Evolutionary conservation across 148 eudicot genomes (phyloP), one percentile per base, ranked within the genome.

Genomic region (Fagopyrum homotropicum): DNA sequence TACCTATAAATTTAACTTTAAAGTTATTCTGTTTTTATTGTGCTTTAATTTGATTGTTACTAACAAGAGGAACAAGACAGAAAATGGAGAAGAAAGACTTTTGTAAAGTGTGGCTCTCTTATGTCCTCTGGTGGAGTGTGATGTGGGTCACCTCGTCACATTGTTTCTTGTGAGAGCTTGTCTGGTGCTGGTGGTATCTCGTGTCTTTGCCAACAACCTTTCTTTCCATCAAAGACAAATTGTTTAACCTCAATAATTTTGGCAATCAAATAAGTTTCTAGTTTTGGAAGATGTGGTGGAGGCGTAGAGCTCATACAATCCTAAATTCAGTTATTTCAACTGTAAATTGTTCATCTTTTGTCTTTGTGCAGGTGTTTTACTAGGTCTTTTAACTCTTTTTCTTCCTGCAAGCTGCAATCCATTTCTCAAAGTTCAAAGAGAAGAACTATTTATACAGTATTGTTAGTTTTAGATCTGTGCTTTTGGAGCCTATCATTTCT

Each of bases 181-280:
- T 57, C 22, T 57, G 35, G 64, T 57, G 64, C 22, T 57, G 35
- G 64, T 57, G 64, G 9, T 44, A 63, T 29, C 45, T 63, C 4
- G 45, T 63, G 69, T 63, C 16, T 63, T 15, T 63, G 45, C 44
- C 69, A 63, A 11, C 69, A 29, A 63, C 69, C 45, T 2, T 63
- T 63, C 69, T 63, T 63, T 29, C 45, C 45, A 63, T 63, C 44
- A 63, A 63, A 63, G 69, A 63, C 69, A 63, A 63, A 63, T 63
- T 63, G 26, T 63, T 29, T 44, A 30, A 14, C 44, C 9, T 30
- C 69, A 30, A 61, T 29, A 61, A 61, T 61, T 61, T 61, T 61
- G 69, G 69, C 43, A 61, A 61, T 4, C 26, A 4, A 29, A 30
- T 29, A 29, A 63, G 45, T 63, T 63, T 57, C 40, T 9, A 63